Percentiles rank a stretch among this genome's conserved stretches.
Conservation (phyloP, 495 filamentous ascomycete genomes). For the Neurospora tetrasperma region DNA sequence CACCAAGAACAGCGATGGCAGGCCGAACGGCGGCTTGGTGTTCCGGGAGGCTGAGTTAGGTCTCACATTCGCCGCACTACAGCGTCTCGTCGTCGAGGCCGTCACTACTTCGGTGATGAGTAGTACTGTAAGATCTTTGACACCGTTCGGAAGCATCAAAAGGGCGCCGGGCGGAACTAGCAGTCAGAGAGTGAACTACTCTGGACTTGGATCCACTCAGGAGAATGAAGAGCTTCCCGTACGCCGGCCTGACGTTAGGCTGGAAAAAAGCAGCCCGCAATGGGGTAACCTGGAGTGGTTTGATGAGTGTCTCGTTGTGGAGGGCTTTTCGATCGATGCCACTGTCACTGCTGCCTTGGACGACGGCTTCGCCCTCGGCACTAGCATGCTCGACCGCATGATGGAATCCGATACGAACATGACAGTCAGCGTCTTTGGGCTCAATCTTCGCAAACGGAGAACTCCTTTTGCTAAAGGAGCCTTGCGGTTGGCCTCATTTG, state of each 20-base stretch:
- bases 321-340: constrained; percentile 16
- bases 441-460: constrained; percentile 18
- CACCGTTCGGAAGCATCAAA: too few relatives aligned
- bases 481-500: constrained; percentile 22
- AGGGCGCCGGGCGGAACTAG: too few relatives aligned
- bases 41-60: constrained; percentile 26
- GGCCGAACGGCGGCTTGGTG: neutral
- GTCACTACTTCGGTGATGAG: constrained; percentile 18
- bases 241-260: neutral
- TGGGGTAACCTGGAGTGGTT: constrained; percentile 24
- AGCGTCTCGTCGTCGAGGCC: constrained; percentile 21
- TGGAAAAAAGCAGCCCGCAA: constrained; percentile 14
- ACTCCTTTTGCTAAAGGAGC: constrained; percentile 25
- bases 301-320: constrained; percentile 14
- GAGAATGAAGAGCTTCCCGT: constrained; percentile 5
- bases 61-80: constrained; percentile 17
- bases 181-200: neutral
- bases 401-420: constrained; percentile 20
- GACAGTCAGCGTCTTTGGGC: constrained; percentile 13
- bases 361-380: too few relatives aligned
- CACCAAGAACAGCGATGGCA: neutral
- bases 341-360: too few relatives aligned
- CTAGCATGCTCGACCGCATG: constrained; percentile 16
- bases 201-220: constrained; percentile 8
- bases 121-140: too few relatives aligned